These are phyloP conservation scores for Chamaecrista fasciculata DNA, from an alignment of 306 rosid genomes.

Conservation along the genomic window DNA sequence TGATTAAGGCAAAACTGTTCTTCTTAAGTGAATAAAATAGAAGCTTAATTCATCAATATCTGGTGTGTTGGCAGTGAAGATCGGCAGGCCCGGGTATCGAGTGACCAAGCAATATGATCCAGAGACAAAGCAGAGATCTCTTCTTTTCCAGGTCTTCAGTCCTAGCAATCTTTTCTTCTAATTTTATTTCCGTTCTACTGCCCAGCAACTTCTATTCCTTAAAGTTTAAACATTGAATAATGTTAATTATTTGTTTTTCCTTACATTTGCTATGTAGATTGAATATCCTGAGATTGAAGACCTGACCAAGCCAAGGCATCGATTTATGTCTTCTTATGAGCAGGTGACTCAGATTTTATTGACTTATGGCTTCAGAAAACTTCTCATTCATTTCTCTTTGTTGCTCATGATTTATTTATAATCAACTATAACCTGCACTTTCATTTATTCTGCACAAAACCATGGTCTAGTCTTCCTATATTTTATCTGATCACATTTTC, in stretches of 20 bases:
- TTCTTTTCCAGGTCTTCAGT: constrained; percentile 73
- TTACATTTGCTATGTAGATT: constrained; percentile 44
- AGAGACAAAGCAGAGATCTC: constrained; percentile 93
- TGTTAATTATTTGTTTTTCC: not conserved
- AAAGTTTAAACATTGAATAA: not conserved
- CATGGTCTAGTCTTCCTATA: constrained; percentile 6
- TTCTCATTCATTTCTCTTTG: not conserved
- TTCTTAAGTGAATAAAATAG: not conserved
- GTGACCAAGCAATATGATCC: constrained; percentile 91
- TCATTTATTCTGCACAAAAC: not conserved
- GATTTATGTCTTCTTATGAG: constrained; percentile 96
- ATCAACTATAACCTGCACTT: not conserved
- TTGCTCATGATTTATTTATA: not conserved
- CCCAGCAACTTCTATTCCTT: not conserved
- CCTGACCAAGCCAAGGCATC: constrained; percentile 81
- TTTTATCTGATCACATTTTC: constrained; percentile 12
- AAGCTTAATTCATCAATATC: not conserved
- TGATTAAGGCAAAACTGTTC: not conserved
- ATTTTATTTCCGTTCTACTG: not conserved
- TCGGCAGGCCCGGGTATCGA: constrained; percentile 94
- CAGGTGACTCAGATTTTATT: constrained; percentile 51
- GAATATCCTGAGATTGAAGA: constrained; percentile 99
- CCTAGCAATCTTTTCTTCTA: not conserved
- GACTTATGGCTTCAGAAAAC: not conserved
- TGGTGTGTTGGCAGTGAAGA: constrained; percentile 62